These are phyloP conservation scores for Durotheca rogersii DNA, from an alignment of 495 filamentous ascomycete genomes.

Conservation along the genomic window DNA sequence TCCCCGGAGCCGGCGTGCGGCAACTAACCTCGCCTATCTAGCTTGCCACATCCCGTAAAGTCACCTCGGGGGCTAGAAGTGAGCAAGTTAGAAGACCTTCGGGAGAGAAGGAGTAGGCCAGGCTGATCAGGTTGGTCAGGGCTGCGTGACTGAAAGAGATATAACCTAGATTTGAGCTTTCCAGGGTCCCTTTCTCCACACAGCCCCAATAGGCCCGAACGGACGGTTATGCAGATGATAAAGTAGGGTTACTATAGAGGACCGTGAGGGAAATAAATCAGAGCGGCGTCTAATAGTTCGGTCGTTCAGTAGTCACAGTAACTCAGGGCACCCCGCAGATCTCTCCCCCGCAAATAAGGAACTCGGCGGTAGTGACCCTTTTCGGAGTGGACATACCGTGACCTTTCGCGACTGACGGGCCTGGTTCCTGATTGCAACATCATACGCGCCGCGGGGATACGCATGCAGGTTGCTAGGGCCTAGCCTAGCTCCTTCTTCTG, in stretches of 20 bases:
- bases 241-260: conserved; percentile 36
- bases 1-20: neutral
- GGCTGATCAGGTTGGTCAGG: conserved; percentile 7
- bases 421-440: conserved; percentile 51
- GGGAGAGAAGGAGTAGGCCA: too few species aligned
- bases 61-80: neutral
- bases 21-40: neutral
- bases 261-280: conserved; percentile 38
- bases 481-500: conserved; percentile 9
- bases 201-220: conserved; percentile 30
- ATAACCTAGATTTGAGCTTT: conserved; percentile 27
- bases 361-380: conserved; percentile 36
- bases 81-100: conserved; percentile 4
- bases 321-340: conserved; percentile 42
- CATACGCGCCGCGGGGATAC: conserved; percentile 3
- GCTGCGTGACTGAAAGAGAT: conserved; percentile 16
- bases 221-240: conserved; percentile 36
- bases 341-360: conserved; percentile 36
- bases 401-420: conserved; percentile 42
- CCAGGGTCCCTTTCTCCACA: conserved; percentile 21
- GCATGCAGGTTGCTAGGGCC: conserved; percentile 3
- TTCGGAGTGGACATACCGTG: conserved; percentile 51
- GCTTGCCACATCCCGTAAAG: conserved; percentile 16
- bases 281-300: conserved; percentile 31
- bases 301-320: conserved; percentile 37